Evolutionary conservation across 2,329 filamentous ascomycete genomes (phyloP).

Genomic region (Paracorniculantispora psalliotae): DNA sequence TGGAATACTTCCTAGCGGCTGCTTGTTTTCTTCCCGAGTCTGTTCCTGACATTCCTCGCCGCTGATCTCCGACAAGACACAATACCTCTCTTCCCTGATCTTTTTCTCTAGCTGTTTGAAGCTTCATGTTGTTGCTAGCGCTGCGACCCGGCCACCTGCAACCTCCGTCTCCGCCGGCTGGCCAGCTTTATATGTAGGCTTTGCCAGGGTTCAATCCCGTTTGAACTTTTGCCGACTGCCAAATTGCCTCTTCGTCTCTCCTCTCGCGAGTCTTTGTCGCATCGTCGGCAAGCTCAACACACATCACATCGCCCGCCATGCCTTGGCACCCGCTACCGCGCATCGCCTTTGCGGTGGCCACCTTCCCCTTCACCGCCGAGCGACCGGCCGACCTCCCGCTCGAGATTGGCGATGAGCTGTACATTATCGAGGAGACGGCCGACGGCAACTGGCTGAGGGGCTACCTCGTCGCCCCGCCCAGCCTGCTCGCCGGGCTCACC

Average conservation of each 20-base stretch:
- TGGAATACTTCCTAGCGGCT: background rate
- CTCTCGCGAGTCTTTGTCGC: conserved; percentile 12
- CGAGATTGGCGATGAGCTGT: conserved; percentile 96
- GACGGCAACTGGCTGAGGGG: conserved; percentile 91
- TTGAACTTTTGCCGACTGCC: background rate
- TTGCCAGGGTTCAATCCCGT: background rate
- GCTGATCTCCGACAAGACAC: background rate
- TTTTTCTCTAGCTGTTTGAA: background rate
- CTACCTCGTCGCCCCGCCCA: conserved; percentile 91
- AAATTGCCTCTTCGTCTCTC: conserved; percentile 6
- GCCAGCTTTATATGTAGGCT: conserved; percentile 1
- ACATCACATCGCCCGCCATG: conserved; percentile 53
- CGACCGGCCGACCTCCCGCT: conserved; percentile 88
- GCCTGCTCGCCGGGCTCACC: conserved; percentile 84
- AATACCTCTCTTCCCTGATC: background rate
- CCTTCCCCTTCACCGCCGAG: conserved; percentile 84
- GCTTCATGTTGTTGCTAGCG: conserved; percentile 13
- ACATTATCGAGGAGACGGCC: conserved; percentile 95
- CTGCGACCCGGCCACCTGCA: conserved; percentile 5
- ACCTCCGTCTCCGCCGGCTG: conserved; percentile 9
- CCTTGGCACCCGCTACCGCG: conserved; percentile 95
- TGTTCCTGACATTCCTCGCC: background rate
- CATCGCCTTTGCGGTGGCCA: conserved; percentile 97
- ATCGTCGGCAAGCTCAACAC: background rate
- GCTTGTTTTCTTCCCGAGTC: background rate